phyloP scores from a whole-genome alignment of 352 stramenopile species.

The Pythium oligandrum region DNA sequence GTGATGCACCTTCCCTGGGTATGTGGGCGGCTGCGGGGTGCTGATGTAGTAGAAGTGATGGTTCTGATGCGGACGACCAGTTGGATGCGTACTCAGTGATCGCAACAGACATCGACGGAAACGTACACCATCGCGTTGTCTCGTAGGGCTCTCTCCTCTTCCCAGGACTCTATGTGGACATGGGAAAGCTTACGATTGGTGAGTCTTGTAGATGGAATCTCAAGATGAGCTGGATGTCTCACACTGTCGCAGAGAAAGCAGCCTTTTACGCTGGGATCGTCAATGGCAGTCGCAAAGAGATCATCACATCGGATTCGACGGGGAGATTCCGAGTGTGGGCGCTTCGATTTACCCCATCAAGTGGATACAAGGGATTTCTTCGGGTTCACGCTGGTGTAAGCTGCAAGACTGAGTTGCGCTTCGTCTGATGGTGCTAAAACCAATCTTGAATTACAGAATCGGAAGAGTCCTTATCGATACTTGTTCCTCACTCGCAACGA shows the following conservation, averaged over 20 bases:
- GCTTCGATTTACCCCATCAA: slow-evolving; percentile 23
- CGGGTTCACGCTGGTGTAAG: slow-evolving; percentile 36
- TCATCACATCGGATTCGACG: slow-evolving; percentile 45
- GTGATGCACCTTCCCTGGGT: slow-evolving; percentile 43
- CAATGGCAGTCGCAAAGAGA: slow-evolving; percentile 36
- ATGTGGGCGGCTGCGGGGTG: slow-evolving; percentile 2
- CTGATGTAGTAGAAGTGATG: slow-evolving; percentile 1
- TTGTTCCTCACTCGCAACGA: slow-evolving; percentile 9
- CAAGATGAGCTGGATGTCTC: slow-evolving; percentile 28
- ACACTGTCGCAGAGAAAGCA: slow-evolving; percentile 24
- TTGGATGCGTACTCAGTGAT: slow-evolving; percentile 41
- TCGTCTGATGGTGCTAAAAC: neutral
- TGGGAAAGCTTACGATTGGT: neutral
- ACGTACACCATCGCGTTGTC: slow-evolving; percentile 37
- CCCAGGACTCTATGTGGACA: neutral
- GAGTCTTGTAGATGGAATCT: slow-evolving; percentile 15
- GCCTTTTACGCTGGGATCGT: slow-evolving; percentile 27
- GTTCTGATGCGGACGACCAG: slow-evolving; percentile 11
- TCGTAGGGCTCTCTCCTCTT: slow-evolving; percentile 21
- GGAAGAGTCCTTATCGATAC: slow-evolving; percentile 8
- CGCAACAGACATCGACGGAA: slow-evolving; percentile 16
- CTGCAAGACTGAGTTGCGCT: neutral
- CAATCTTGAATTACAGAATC: slow-evolving; percentile 7
- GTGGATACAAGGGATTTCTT: slow-evolving; percentile 42
- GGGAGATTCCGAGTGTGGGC: slow-evolving; percentile 54